phyloP scores from a whole-genome alignment of 257 asterid genomes.

The Solanum tacnaense region DNA sequence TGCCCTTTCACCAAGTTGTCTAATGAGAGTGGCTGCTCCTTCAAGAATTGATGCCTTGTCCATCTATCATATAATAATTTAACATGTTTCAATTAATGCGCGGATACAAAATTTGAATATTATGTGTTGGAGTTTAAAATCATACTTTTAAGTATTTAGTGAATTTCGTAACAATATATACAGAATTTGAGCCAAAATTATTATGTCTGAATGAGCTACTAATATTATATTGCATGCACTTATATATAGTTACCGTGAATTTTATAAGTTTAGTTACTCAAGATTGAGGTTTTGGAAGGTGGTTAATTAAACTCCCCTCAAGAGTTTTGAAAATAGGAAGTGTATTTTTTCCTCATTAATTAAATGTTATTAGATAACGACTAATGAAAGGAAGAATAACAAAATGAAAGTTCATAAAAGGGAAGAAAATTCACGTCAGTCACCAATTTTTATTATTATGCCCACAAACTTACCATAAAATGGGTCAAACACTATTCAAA shows the following conservation, averaged over 20 bases:
- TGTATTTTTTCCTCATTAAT: background rate
- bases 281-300: background rate
- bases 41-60: background rate
- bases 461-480: background rate
- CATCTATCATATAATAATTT: background rate
- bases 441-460: too few relatives aligned
- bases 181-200: background rate
- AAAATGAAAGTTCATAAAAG: background rate
- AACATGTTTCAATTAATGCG: background rate
- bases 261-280: too few relatives aligned
- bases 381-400: background rate
- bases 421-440: background rate
- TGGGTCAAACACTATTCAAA: background rate
- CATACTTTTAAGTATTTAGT: background rate
- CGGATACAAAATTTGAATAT: background rate
- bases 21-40: background rate
- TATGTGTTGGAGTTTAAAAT: background rate
- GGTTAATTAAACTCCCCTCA: background rate
- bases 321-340: background rate
- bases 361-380: background rate
- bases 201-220: background rate
- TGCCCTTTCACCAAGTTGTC: background rate
- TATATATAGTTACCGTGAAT: background rate
- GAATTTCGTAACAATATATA: background rate
- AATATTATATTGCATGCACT: background rate